These are phyloP conservation scores for Brassica hybrid DNA, from an alignment of 441 rosid genomes.

Conservation along the genomic window DNA sequence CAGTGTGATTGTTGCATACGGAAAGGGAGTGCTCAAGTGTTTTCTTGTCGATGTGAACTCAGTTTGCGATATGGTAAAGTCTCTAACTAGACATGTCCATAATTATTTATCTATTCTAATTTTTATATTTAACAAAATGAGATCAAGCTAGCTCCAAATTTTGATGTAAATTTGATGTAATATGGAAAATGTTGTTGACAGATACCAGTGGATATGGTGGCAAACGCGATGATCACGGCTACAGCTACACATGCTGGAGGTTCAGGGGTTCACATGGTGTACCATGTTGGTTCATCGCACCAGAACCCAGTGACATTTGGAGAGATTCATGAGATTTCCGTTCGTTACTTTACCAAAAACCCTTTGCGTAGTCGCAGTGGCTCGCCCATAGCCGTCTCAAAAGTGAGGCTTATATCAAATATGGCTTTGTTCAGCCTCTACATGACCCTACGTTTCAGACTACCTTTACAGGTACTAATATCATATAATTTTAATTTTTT, in stretches of 20 bases:
- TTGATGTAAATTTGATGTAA: neutral
- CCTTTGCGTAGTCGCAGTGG: slow-evolving; percentile 3
- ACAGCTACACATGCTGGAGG: neutral
- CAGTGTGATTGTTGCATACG: slow-evolving; percentile 72
- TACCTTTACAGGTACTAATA: neutral
- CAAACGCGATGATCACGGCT: neutral
- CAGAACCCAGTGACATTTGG: slow-evolving; percentile 1
- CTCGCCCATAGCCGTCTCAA: neutral
- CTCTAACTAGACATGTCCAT: neutral
- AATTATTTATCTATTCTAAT: no score
- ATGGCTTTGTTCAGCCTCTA: neutral
- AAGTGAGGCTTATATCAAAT: neutral
- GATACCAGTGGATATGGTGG: slow-evolving; percentile 94
- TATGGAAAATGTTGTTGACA: slow-evolving; percentile 24
- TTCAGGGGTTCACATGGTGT: neutral
- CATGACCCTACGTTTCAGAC: neutral
- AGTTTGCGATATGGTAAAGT: slow-evolving; percentile 69
- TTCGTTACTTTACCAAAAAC: neutral
- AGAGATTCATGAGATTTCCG: neutral
- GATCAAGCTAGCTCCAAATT: neutral
- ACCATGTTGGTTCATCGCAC: slow-evolving; percentile 2
- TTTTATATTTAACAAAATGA: neutral
- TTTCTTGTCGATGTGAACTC: slow-evolving; percentile 65
- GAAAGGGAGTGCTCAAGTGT: slow-evolving; percentile 73
- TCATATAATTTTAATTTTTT: neutral